Conservation (phyloP, 1,284 basidiomycete genomes). For the Mycosarcoma mackinlayi region DNA sequence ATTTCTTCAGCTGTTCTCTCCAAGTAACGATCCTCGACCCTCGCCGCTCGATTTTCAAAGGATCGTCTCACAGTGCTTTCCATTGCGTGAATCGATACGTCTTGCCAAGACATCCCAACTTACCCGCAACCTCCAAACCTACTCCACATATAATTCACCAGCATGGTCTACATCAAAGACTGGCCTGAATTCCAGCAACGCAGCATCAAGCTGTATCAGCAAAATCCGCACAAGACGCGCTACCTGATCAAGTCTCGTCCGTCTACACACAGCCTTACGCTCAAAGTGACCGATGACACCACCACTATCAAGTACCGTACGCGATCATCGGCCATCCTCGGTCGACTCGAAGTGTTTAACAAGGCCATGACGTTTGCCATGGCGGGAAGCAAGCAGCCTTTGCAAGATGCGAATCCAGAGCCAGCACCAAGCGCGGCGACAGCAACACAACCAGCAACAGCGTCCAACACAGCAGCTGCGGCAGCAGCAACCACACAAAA, state of each 20-base stretch:
- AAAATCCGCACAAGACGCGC: slow-evolving; percentile 46
- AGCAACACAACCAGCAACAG: slow-evolving; percentile 5
- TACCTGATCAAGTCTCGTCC: slow-evolving; percentile 59
- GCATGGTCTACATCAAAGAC: slow-evolving; percentile 61
- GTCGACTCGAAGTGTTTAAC: slow-evolving; percentile 91
- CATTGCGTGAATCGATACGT: no score
- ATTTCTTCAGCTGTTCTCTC: no score
- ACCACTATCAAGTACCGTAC: slow-evolving; percentile 86
- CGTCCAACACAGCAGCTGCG: slow-evolving; percentile 5
- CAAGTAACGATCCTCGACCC: no score
- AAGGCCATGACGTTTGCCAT: slow-evolving; percentile 82
- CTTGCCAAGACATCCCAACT: no score
- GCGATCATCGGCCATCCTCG: slow-evolving; percentile 88
- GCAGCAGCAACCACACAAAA: not conserved
- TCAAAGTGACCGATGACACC: slow-evolving; percentile 61
- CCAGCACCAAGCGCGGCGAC: not conserved
- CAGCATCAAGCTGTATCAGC: slow-evolving; percentile 50
- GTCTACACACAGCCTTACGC: slow-evolving; percentile 45
- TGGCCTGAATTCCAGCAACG: slow-evolving; percentile 58
- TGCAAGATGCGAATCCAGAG: slow-evolving; percentile 38
- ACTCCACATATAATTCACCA: not conserved
- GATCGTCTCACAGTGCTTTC: no score
- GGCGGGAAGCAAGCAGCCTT: slow-evolving; percentile 63
- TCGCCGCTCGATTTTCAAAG: no score
- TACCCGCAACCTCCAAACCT: no score